Evolutionary conservation across 106 monocot species (phyloP).

Genomic region (Cymbidium sinense): DNA sequence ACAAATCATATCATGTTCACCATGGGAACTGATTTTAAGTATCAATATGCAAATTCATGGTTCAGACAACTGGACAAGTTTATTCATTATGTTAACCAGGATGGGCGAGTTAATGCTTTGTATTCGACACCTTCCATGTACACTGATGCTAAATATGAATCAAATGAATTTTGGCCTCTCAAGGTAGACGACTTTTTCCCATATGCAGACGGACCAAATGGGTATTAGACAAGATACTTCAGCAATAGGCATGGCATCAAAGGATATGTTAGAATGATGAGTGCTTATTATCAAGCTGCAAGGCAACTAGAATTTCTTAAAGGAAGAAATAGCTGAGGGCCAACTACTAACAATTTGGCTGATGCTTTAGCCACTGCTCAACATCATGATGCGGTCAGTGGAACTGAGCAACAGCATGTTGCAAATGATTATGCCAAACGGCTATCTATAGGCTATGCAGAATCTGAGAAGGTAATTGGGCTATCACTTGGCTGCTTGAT

Average conservation of each 20-base stretch:
- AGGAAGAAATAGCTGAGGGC: conserved; percentile 44
- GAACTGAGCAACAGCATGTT: no score
- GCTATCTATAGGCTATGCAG: no score
- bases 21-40: no score
- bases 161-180: conserved; percentile 79
- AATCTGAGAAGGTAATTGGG: conserved; percentile 71
- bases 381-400: no score
- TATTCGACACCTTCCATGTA: conserved; percentile 97
- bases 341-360: conserved; percentile 58
- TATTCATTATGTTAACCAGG: no score
- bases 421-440: no score
- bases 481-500: conserved; percentile 75
- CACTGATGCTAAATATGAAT: conserved; percentile 86
- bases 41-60: no score
- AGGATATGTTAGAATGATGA: conserved; percentile 82
- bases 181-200: conserved; percentile 83
- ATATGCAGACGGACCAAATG: conserved; percentile 72
- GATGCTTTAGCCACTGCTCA: no score
- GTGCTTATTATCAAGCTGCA: conserved; percentile 82
- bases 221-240: conserved; percentile 97
- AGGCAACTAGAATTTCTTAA: no score
- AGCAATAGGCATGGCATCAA: conserved; percentile 87
- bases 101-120: conserved; percentile 91
- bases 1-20: no score
- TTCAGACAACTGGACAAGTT: no score